Evolutionary conservation across 2,329 filamentous ascomycete species (phyloP).

Genomic region (Coniosporium tulheliwenetii): DNA sequence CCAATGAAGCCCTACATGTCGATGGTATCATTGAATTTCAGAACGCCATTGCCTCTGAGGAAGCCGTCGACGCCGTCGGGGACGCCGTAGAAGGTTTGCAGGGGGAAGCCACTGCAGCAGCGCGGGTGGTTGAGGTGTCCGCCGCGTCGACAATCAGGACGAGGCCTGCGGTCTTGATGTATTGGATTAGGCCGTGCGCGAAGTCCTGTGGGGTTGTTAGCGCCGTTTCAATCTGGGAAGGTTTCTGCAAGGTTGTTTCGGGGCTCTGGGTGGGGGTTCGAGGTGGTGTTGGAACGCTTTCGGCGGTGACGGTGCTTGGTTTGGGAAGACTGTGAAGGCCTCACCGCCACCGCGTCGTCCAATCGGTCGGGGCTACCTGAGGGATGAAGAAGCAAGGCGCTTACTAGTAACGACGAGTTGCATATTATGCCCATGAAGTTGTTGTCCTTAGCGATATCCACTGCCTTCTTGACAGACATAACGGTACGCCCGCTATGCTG

Average conservation of each 20-base stretch:
- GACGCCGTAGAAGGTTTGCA: conserved; percentile 35
- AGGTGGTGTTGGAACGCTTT: neutral
- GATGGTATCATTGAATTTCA: conserved; percentile 87
- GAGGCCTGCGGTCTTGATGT: conserved; percentile 86
- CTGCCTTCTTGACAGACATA: conserved; percentile 85
- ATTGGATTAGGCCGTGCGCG: conserved; percentile 79
- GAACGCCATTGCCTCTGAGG: conserved; percentile 68
- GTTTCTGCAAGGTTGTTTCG: neutral
- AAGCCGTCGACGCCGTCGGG: conserved; percentile 79
- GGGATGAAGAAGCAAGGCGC: conserved; percentile 17
- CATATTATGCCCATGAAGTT: conserved; percentile 98
- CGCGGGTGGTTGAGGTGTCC: conserved; percentile 27
- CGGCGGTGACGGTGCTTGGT: neutral
- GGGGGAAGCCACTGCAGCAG: conserved; percentile 22
- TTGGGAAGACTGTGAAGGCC: too few relatives aligned
- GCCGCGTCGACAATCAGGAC: conserved; percentile 84
- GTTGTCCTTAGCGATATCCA: conserved; percentile 83
- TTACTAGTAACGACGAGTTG: conserved; percentile 68
- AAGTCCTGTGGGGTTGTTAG: conserved; percentile 50
- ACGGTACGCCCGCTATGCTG: conserved; percentile 53
- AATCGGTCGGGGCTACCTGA: too few relatives aligned
- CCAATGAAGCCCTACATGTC: conserved; percentile 18
- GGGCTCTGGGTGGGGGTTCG: neutral
- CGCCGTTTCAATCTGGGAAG: too few relatives aligned
- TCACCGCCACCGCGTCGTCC: too few relatives aligned